Evolutionary conservation across 768 basidiomycete genomes (phyloP), one percentile per base, ranked within the genome.

Genomic region (Mycena albidolilacea): DNA sequence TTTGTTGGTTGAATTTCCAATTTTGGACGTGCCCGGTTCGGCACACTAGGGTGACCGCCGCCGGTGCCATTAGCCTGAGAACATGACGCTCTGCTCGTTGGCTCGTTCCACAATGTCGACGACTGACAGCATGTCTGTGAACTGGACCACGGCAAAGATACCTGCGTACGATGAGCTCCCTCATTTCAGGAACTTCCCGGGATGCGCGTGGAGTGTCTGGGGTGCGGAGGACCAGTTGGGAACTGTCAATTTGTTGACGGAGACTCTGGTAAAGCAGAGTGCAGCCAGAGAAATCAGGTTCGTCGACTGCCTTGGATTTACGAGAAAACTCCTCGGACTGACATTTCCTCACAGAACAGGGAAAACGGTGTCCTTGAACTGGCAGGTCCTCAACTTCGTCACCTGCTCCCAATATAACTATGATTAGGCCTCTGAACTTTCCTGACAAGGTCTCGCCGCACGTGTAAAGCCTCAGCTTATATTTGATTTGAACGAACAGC

Each of bases 121-220:
- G 1, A 23, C 50, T 48, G 52, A 58, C 6, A 71, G 44, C 50
- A 62, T 39, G 30, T 35, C 66, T 39, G 54, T 57, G 30, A 71
- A 76, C 66, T 68, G 71, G 70, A 75, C 52, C 17, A 67, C 50
- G 10, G 71, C 58, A 2, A 9, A 37, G 5, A 50, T 65, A 23
- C 64, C 63, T 14, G 38, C 50, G 37, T 76, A 73, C 75, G 75
- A 76, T 48, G 83, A 86, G 48, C 78, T 86, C 39, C 82, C 81
- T 14, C 76, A 85, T 12, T 91, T 80, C 86, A 91, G 84, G 82
- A 89, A 82, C 79, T 88, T 77, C 81, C 86, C 79, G 68, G 92
- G 92, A n/a, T 93, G 92, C 69, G 92, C 92, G 4, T 93, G 92
- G 92, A 85, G 83, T 2, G 84, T 93, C 12, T 93, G 91, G 91